Evolutionary conservation across 345 rosid species (phyloP), one percentile per base, ranked within the genome.

Genomic region (Populus deltoides): DNA sequence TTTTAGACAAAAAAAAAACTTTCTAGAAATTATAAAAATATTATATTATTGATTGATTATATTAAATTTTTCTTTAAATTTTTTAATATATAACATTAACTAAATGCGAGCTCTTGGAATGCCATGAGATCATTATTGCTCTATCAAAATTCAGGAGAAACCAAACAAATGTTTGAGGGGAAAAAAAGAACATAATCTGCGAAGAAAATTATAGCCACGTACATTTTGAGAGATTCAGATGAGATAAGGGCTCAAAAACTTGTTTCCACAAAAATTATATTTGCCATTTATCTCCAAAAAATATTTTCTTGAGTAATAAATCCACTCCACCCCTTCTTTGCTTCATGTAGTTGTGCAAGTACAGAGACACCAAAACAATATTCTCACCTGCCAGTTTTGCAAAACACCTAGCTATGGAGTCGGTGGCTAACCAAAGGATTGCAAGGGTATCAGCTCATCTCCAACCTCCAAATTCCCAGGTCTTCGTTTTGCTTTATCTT

Each of bases 371-470:
- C 39, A 9, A 39, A 43, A n/a, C 68, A 39, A 13, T 13, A 35
- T 41, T 55, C 68, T 35, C 27, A 47, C 49, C 6, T 35, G 8
- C 7, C n/a, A 45, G 20, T n/a, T 4, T 25, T 20, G 4, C 10
- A 65, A 72, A 66, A 27, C 71, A 74, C 36, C 49, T 39, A 61
- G 80, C 49, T 36, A 92, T 90, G 91, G 92, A 90, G 85, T 84
- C 84, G 43, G 85, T 85, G 65, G 90, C 90, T 53, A 86, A 69
- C 75, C 85, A 84, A 72, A 85, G 97, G 24, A 88, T 90, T 83
- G 92, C 92, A 24, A 87, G 85, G 80, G 71, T 89, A 22, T 79
- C 92, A 70, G 89, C 94, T 81, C 97, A 92, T 78, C 91, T 92
- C 67, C 81, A 78, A 71, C 92, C 90, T 86, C 81, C 83, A 71